phyloP scores from a whole-genome alignment of 345 rosid species.

The Durio zibethinus region DNA sequence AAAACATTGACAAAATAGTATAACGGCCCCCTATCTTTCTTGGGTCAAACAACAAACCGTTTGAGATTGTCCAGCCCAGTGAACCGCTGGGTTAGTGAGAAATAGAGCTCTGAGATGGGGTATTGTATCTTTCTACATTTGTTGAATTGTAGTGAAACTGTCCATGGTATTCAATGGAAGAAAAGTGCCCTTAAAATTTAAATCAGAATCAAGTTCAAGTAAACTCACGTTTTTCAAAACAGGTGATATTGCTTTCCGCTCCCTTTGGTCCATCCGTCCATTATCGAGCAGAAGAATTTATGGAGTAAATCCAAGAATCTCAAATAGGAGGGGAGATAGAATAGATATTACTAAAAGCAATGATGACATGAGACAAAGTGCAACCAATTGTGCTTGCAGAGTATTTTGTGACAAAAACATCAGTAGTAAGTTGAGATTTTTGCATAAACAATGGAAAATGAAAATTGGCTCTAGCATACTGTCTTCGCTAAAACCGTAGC shows the following conservation, averaged over 20 bases:
- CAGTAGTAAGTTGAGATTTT: not conserved
- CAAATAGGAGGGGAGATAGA: not conserved
- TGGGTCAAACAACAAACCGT: not conserved
- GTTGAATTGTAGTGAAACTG: not conserved
- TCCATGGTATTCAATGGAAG: not conserved
- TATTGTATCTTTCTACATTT: not conserved
- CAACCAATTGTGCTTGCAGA: not conserved
- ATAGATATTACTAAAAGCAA: not conserved
- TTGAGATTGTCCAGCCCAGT: not conserved
- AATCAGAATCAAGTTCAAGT: not conserved
- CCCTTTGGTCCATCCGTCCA: not conserved
- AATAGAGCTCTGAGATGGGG: not conserved
- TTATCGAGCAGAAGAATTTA: not conserved
- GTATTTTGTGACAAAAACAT: not conserved
- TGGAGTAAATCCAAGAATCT: not conserved
- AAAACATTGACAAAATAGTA: not conserved
- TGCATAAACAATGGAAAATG: not conserved
- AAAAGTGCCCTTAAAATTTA: not conserved
- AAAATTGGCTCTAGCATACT: not conserved
- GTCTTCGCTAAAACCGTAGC: not conserved
- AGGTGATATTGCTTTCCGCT: not conserved
- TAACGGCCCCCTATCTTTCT: not conserved
- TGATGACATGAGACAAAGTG: not conserved
- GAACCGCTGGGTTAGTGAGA: not conserved
- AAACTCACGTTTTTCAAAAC: not conserved